phyloP scores from a whole-genome alignment of 805 yeast species.

The Kurtzmaniella fragi region DNA sequence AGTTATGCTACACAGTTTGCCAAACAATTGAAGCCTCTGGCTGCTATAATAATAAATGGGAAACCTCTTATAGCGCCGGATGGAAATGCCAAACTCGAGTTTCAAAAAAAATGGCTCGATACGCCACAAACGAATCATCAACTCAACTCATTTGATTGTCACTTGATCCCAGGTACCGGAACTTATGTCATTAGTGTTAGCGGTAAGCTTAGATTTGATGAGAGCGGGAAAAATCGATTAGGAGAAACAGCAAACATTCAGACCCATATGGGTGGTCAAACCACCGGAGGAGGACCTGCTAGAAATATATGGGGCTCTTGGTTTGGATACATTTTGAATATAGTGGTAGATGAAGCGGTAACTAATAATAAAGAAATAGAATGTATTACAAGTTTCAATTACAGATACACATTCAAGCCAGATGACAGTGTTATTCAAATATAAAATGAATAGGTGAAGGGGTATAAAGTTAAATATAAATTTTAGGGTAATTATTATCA shows the following conservation, averaged over 20 bases:
- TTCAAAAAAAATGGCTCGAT: conserved; percentile 55
- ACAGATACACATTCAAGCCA: conserved; percentile 62
- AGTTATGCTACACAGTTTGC: conserved; percentile 41
- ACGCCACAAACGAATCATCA: conserved; percentile 59
- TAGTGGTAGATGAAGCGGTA: conserved; percentile 54
- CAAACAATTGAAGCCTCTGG: conserved; percentile 45
- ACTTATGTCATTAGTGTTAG: conserved; percentile 46
- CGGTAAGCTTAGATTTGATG: conserved; percentile 71
- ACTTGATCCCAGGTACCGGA: conserved; percentile 62
- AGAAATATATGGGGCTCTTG: conserved; percentile 64
- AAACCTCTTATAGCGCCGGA: conserved; percentile 37
- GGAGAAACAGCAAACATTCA: conserved; percentile 59
- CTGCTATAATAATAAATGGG: conserved; percentile 57
- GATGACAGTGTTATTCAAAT: conserved; percentile 39
- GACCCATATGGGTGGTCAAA: conserved; percentile 4
- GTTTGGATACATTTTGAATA: conserved; percentile 59
- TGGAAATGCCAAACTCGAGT: conserved; percentile 35
- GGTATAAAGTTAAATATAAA: neutral
- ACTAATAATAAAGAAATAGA: conserved; percentile 35
- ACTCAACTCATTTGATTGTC: conserved; percentile 60
- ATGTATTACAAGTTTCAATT: conserved; percentile 56
- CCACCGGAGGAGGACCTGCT: conserved; percentile 10
- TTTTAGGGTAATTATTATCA: neutral
- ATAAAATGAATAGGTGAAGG: too few species aligned
- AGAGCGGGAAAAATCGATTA: conserved; percentile 60